phyloP scores from a whole-genome alignment of 805 yeast species.

The Phaffomyces thermotolerans region DNA sequence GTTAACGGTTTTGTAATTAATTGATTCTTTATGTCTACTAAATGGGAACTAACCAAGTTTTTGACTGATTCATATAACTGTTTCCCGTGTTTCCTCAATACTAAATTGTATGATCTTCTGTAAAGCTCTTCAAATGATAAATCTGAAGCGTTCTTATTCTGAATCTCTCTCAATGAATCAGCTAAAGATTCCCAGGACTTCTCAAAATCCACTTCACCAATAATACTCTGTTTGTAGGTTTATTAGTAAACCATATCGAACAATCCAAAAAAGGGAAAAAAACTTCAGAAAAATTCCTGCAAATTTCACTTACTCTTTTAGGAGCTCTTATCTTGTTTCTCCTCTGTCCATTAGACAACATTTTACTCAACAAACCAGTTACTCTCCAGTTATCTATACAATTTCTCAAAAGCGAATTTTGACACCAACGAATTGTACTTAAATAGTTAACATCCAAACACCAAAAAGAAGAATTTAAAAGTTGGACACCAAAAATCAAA shows the following conservation, averaged over 20 bases:
- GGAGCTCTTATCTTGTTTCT: slow-evolving; percentile 65
- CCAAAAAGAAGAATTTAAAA: neutral
- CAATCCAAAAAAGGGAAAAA: neutral
- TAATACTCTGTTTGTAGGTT: slow-evolving; percentile 18
- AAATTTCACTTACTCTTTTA: slow-evolving; percentile 27
- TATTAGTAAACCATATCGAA: neutral
- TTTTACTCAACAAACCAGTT: neutral
- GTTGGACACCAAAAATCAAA: no score
- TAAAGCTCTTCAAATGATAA: slow-evolving; percentile 80
- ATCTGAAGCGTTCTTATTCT: slow-evolving; percentile 60
- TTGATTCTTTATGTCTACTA: slow-evolving; percentile 26
- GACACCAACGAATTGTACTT: no score
- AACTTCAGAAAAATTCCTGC: neutral
- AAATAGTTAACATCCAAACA: neutral
- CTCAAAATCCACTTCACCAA: slow-evolving; percentile 46
- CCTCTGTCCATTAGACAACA: slow-evolving; percentile 28
- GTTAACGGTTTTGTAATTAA: slow-evolving; percentile 12
- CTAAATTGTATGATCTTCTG: slow-evolving; percentile 70
- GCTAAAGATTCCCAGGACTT: slow-evolving; percentile 60
- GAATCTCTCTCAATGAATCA: slow-evolving; percentile 66
- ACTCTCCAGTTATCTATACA: neutral
- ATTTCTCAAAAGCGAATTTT: neutral
- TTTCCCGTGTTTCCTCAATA: slow-evolving; percentile 61
- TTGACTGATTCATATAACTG: slow-evolving; percentile 57
- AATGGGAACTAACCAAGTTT: slow-evolving; percentile 38